A percentile compares a stretch with the other conserved stretches of the same genome.
These are phyloP conservation scores for Trichoderma semiorbis DNA, from an alignment of 2,329 filamentous ascomycete genomes.

Conservation along the genomic window DNA sequence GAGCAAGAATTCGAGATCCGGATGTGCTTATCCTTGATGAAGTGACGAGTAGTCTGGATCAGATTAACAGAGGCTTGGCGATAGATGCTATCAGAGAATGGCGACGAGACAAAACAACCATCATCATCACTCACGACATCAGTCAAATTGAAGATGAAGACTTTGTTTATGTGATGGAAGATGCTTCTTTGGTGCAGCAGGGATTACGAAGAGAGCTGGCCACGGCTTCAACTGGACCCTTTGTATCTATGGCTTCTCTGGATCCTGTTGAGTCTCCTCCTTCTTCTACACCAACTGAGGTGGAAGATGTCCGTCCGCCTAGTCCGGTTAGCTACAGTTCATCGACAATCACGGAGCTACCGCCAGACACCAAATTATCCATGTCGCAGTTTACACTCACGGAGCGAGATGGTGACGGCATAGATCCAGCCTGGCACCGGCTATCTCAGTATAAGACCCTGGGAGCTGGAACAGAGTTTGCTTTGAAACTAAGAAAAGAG, in stretches of 20 bases:
- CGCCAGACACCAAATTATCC: background rate
- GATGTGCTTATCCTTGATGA: conserved; percentile 85
- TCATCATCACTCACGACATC: conserved; percentile 90
- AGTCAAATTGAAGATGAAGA: conserved; percentile 69
- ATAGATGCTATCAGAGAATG: conserved; percentile 74
- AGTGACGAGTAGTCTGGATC: conserved; percentile 80
- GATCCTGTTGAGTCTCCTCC: conserved; percentile 21
- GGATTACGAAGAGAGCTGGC: conserved; percentile 61
- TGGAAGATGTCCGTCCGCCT: conserved; percentile 12
- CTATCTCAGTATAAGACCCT: conserved; percentile 23
- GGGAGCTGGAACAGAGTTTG: conserved; percentile 23
- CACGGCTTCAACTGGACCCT: conserved; percentile 40
- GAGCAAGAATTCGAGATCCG: conserved; percentile 72
- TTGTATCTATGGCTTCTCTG: conserved; percentile 38
- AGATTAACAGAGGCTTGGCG: conserved; percentile 62
- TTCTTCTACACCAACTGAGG: conserved; percentile 2
- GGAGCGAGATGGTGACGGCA: background rate
- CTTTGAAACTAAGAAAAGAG: conserved; percentile 22
- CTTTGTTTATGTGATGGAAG: conserved; percentile 75
- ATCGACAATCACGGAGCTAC: background rate
- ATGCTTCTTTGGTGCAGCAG: conserved; percentile 63
- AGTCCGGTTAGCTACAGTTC: background rate
- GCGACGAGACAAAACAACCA: conserved; percentile 78
- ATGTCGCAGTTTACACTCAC: background rate
- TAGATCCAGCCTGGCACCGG: background rate